Evolutionary conservation across 345 rosid species (phyloP).

Genomic region (Laguncularia racemosa): DNA sequence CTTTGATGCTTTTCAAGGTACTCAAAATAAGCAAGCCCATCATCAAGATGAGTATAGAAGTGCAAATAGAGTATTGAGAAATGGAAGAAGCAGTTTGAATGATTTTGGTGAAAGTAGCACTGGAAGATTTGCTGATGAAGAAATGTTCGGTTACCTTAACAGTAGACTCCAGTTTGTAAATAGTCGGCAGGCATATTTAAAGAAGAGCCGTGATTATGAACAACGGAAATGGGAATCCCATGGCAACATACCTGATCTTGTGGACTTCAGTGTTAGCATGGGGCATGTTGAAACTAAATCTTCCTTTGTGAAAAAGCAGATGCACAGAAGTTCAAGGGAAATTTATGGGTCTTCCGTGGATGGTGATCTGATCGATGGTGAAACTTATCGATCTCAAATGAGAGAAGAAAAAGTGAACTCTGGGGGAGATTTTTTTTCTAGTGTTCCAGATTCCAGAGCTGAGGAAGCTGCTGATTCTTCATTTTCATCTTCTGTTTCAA

Average conservation of each 20-base stretch:
- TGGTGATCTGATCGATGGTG: constrained; percentile 19
- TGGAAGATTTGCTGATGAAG: constrained; percentile 18
- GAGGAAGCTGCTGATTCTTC: constrained; percentile 20
- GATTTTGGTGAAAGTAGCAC: constrained; percentile 11
- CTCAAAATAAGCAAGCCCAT: constrained; percentile 11
- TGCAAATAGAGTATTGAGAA: constrained; percentile 11
- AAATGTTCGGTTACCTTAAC: constrained; percentile 19
- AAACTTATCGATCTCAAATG: constrained; percentile 16
- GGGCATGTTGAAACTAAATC: constrained; percentile 26
- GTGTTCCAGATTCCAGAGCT: constrained; percentile 7
- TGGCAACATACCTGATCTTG: constrained; percentile 29
- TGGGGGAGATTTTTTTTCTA: constrained; percentile 16
- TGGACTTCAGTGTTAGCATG: constrained; percentile 26
- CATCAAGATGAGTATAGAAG: constrained; percentile 17
- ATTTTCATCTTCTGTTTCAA: constrained; percentile 31
- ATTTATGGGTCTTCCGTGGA: constrained; percentile 23
- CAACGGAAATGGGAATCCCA: constrained; percentile 18
- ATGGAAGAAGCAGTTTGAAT: constrained; percentile 12
- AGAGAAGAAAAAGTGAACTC: constrained; percentile 13
- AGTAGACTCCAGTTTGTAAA: constrained; percentile 23
- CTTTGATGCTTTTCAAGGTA: constrained; percentile 15
- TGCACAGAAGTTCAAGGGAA: constrained; percentile 23
- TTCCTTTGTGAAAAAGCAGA: constrained; percentile 27
- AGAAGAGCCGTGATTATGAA: constrained; percentile 16
- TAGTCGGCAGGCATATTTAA: constrained; percentile 14